phyloP scores from a whole-genome alignment of 2,329 filamentous ascomycete genomes.

The Colletotrichum acutatum region DNA sequence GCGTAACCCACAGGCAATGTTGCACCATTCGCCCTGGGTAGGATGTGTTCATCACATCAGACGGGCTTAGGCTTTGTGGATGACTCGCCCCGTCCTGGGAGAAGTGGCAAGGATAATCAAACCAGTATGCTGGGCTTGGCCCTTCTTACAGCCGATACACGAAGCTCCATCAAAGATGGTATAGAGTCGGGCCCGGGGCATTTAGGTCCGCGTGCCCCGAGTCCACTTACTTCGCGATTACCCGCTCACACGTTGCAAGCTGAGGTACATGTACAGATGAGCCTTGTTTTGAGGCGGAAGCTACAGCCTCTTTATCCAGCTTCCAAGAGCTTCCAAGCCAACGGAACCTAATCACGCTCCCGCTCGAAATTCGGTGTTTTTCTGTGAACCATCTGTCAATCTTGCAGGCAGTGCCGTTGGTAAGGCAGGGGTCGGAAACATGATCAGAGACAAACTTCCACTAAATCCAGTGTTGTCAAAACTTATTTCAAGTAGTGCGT shows the following conservation, averaged over 20 bases:
- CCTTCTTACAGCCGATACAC: not conserved
- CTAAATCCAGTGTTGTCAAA: not conserved
- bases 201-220: not conserved
- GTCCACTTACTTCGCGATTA: not conserved
- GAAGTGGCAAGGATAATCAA: not conserved
- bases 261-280: not conserved
- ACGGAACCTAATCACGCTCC: not conserved
- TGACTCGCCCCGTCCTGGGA: constrained; percentile 19
- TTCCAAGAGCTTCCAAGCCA: not conserved
- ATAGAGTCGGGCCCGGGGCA: too few relatives aligned
- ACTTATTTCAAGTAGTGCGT: not conserved
- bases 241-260: not conserved
- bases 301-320: not conserved
- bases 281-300: not conserved
- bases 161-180: not conserved
- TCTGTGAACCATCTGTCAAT: not conserved
- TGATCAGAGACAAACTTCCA: constrained; percentile 4
- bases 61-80: constrained; percentile 9
- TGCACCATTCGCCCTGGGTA: not conserved
- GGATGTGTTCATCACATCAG: not conserved
- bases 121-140: not conserved
- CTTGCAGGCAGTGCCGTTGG: not conserved
- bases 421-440: constrained; percentile 3
- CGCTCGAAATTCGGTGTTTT: not conserved
- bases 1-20: not conserved